Evolutionary conservation across 2,329 filamentous ascomycete species (phyloP), one percentile per base, ranked within the genome.

Genomic region (Aspergillus fijiensis): DNA sequence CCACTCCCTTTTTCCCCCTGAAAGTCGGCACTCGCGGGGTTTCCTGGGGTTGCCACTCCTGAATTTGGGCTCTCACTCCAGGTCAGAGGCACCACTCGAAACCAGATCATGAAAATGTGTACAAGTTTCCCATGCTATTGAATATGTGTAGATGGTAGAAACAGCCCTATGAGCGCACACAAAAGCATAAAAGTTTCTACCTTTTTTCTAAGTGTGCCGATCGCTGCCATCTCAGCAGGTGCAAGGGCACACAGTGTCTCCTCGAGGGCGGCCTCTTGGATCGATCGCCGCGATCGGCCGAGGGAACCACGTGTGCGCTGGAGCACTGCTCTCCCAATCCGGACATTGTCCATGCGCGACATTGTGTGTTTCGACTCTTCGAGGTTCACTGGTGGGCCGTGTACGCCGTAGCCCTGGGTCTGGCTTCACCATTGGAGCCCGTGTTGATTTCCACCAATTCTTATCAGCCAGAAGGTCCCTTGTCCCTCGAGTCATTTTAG

Each of bases 241-340:
- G 39, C 39, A 45, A 45, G 39, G 39, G 6, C 39, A 45, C 14
- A 16, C 39, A n/a, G 39, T 45, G 39, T 19, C 39, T n/a, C 59
- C 60, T 35, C 33, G 12, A 35, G 11, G 12, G 33, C 14, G 14
- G 14, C 6, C 14, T 19, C 14, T 16, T 25, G 11, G 21, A 31
- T 56, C 16, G 49, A 56, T 51, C 48, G 21, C 21, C 58, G 39
- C 12, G 54, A 60, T 52, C 39, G 19, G 19, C 42, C 52, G 27
- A 35, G 33, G 27, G 35, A 39, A 23, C 58, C 52, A 60, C 58
- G 58, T 48, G 58, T 51, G 48, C 14, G 11, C n/a, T 31, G 52
- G 45, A 35, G 45, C 12, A 54, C 5, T 7, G 14, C 16, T 25
- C 31, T 16, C 48, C 35, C 49, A 33, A 51, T 39, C 29, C 39